Evolutionary conservation across 139 green algal genomes (phyloP).

Genomic region (Zygnema cylindricum): DNA sequence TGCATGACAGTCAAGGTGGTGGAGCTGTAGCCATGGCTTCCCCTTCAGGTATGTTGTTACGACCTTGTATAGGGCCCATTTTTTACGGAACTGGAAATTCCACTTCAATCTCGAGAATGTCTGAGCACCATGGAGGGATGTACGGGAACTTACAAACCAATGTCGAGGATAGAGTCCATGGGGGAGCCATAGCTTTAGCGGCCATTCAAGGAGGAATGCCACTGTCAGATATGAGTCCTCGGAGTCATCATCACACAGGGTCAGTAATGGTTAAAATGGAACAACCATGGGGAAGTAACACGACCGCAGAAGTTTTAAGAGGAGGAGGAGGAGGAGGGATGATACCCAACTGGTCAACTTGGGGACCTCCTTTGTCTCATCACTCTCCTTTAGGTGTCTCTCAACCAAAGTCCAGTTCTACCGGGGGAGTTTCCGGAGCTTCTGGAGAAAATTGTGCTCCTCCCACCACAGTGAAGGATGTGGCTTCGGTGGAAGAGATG

Average conservation of each 20-base stretch:
- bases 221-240: neutral
- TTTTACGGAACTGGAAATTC: neutral
- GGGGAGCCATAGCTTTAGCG: slow-evolving; percentile 31
- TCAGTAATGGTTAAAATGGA: slow-evolving; percentile 4
- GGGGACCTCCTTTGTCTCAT: neutral
- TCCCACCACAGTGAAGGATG: neutral
- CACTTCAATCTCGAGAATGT: neutral
- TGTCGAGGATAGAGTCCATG: slow-evolving; percentile 36
- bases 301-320: neutral
- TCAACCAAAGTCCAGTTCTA: neutral
- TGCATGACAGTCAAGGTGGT: slow-evolving; percentile 4
- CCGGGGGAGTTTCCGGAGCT: neutral
- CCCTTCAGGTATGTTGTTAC: neutral
- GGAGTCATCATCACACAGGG: neutral
- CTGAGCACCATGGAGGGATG: neutral
- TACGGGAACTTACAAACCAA: neutral
- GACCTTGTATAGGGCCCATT: neutral
- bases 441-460: neutral
- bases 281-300: neutral
- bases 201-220: slow-evolving; percentile 16
- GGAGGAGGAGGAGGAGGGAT: neutral
- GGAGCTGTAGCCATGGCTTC: neutral
- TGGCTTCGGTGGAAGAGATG: neutral
- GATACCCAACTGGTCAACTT: neutral
- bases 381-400: neutral